Evolutionary conservation across 169 alveolate genomes (phyloP).

Genomic region (Eimeria praecox): DNA sequence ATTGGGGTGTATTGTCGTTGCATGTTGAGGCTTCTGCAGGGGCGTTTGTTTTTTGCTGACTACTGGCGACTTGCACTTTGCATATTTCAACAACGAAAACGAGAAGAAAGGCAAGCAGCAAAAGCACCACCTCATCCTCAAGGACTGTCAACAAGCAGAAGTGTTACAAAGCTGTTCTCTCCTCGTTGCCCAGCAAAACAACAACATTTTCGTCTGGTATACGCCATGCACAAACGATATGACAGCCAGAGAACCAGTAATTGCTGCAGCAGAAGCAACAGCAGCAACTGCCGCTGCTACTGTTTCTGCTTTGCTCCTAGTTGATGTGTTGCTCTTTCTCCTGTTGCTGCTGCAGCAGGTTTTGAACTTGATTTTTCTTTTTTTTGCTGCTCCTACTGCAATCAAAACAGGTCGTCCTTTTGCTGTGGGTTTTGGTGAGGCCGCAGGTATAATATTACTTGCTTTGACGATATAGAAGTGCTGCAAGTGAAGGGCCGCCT

Average conservation of each 20-base stretch:
- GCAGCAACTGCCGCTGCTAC: not conserved
- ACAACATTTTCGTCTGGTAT: constrained; percentile 8
- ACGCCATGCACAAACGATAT: too few species aligned
- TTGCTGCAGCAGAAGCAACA: not conserved
- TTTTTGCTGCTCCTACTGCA: not conserved
- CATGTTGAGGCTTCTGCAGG: not conserved
- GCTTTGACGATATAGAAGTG: not conserved
- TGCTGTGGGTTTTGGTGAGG: not conserved
- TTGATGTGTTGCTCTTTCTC: not conserved
- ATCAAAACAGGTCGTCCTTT: too few species aligned
- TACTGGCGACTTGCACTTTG: not conserved
- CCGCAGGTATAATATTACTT: constrained; percentile 7
- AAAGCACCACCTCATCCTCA: constrained; percentile 10
- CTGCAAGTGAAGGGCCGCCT: not conserved
- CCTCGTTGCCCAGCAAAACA: constrained; percentile 31
- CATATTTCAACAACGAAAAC: not conserved
- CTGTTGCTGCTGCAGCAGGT: not conserved
- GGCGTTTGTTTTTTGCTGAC: not conserved
- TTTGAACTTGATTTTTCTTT: not conserved
- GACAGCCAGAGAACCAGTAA: not conserved
- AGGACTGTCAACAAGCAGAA: constrained; percentile 22
- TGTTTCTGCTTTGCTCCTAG: not conserved
- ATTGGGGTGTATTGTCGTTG: not conserved
- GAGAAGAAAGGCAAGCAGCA: not conserved
- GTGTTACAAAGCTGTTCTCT: not conserved